Conservation (phyloP, 768 basidiomycete genomes). For the Austroboletus festivus region DNA sequence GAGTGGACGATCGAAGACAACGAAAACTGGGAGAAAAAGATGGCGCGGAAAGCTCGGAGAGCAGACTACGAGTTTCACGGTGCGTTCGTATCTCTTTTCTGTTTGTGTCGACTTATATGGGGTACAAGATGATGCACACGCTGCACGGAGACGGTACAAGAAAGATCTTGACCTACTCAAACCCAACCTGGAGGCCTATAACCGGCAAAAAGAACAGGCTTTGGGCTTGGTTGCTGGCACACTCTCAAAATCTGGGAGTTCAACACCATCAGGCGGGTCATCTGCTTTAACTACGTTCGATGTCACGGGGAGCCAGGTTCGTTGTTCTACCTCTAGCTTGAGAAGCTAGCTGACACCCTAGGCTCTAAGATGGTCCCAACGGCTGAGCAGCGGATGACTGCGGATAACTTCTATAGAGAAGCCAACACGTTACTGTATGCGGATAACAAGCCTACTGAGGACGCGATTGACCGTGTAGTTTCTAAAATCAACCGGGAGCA, state of each 20-base stretch:
- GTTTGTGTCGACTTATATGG: neutral
- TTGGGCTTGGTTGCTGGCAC: constrained; percentile 73
- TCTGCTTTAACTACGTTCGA: constrained; percentile 50
- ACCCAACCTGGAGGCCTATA: constrained; percentile 84
- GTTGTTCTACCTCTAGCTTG: constrained; percentile 8
- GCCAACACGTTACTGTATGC: constrained; percentile 92
- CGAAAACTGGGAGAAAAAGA: constrained; percentile 43
- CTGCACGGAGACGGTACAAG: constrained; percentile 87
- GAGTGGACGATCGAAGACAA: constrained; percentile 46
- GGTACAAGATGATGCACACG: constrained; percentile 78
- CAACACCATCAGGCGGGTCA: constrained; percentile 29
- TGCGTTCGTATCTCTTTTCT: constrained; percentile 33
- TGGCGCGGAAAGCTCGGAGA: constrained; percentile 74
- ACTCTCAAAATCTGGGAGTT: constrained; percentile 42
- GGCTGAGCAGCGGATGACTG: constrained; percentile 61
- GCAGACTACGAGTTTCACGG: constrained; percentile 92
- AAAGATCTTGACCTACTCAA: constrained; percentile 87
- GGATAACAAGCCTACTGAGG: constrained; percentile 92
- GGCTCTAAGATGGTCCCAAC: constrained; percentile 46
- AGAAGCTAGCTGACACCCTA: constrained; percentile 8
- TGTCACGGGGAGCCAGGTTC: constrained; percentile 42
- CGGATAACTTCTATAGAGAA: constrained; percentile 87
- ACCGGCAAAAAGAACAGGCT: constrained; percentile 83
- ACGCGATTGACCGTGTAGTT: constrained; percentile 90
- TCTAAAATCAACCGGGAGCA: constrained; percentile 92